Evolutionary conservation across 306 rosid species (phyloP).

Genomic region (Lithocarpus polystachyus): DNA sequence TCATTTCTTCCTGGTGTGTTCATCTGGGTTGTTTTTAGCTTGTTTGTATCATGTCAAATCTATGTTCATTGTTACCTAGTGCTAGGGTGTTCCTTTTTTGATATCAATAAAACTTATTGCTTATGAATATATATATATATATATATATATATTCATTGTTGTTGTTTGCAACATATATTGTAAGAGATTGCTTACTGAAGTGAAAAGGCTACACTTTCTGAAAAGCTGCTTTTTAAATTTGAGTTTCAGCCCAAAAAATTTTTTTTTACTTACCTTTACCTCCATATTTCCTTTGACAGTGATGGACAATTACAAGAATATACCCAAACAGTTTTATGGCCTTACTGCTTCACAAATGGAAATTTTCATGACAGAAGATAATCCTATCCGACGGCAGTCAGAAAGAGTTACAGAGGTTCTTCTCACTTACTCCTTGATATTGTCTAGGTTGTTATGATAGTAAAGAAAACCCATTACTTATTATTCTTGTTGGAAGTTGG

Average conservation of each 20-base stretch:
- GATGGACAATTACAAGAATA: conserved; percentile 79
- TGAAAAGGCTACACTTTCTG: background rate
- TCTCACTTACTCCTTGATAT: conserved; percentile 12
- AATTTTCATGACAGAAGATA: conserved; percentile 92
- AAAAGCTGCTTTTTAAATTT: background rate
- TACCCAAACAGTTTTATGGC: conserved; percentile 71
- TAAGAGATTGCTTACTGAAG: background rate
- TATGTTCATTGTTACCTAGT: background rate
- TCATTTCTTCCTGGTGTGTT: background rate
- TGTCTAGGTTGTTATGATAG: background rate
- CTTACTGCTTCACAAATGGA: conserved; percentile 86
- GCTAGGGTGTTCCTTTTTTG: no score
- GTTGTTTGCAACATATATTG: background rate
- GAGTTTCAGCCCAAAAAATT: background rate
- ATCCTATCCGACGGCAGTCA: conserved; percentile 53
- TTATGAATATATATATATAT: no score
- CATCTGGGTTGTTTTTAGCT: background rate
- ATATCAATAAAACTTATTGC: no score
- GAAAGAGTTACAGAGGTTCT: conserved; percentile 76
- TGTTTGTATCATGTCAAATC: background rate
- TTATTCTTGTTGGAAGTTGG: conserved; percentile 6
- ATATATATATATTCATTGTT: background rate
- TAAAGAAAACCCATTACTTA: background rate
- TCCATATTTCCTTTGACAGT: conserved; percentile 41
- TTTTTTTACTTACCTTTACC: conserved; percentile 6